Evolutionary conservation across 2,329 filamentous ascomycete species (phyloP), one percentile per base, ranked within the genome.

Genomic region (Neurospora crassa): DNA sequence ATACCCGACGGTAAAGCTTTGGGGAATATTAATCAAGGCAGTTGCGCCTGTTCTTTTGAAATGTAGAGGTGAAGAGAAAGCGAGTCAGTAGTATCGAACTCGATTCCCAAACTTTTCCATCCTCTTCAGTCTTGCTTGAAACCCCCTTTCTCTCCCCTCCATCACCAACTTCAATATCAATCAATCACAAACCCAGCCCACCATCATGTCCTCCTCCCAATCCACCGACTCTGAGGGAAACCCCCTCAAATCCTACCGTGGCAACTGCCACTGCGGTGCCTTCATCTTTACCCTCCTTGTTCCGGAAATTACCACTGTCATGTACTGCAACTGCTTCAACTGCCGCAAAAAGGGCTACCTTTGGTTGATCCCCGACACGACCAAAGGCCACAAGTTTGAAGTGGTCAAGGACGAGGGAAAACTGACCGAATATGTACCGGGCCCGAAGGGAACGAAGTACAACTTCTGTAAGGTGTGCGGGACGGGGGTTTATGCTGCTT

Each of bases 291-390:
- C 85, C 76, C 76, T 82, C 70, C 78, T 80, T 2, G 67, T 89
- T 14, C 87, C 88, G 29, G 87, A 91, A 77, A 83, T 92, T 72
- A 87, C 86, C 75, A 79, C 83, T 5, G 84, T 83, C 6, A 77
- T 79, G 5, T 83, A 87, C 76, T 91, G 91, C 80, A 89, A 90
- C 79, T 92, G 91, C 81, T 91, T 88, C 80, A 87, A 91, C 74
- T 91, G 90, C 78, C 76, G 74, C 75, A 86, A 82, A 75, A 86
- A 85, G 76, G 83, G 79, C 18, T 83, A 83, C 63, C 76, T 84
- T 45, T 84, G 79, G 77, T 67, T 79, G 24, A 77, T 81, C 42
- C 75, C 76, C 4, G 73, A 63, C 16, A 34, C 29, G 4, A 34
- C 24, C 24, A 34, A 74, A 0, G 75, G 74, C 2, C 76, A 78